Percentiles rank a stretch among this genome's conserved stretches.
phyloP scores from a whole-genome alignment of 2,329 filamentous ascomycete species.

The Aureobasidium leucospermi region DNA sequence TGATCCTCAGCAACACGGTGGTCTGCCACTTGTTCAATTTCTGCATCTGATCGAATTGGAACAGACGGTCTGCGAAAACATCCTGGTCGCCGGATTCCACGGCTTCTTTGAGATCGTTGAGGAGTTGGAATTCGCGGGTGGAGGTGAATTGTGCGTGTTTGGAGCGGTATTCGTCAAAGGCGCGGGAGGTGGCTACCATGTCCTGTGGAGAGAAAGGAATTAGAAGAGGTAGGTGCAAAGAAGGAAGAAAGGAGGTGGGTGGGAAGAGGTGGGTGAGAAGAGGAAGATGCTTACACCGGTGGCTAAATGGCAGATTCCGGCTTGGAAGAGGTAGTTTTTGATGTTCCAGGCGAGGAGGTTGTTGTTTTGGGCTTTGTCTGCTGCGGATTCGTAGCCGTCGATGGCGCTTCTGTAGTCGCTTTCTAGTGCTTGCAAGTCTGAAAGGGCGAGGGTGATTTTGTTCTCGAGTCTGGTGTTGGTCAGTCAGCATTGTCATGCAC shows the following conservation, averaged over 20 bases:
- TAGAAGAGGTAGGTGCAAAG: background rate
- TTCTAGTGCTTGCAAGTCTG: conserved; percentile 75
- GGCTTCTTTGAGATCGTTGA: conserved; percentile 67
- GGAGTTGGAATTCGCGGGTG: conserved; percentile 73
- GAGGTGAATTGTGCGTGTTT: conserved; percentile 68
- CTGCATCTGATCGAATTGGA: conserved; percentile 84
- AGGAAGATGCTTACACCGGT: conserved; percentile 36
- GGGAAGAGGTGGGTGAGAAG: background rate
- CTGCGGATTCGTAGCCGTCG: conserved; percentile 75
- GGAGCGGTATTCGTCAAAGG: conserved; percentile 74
- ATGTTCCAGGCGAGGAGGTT: conserved; percentile 90
- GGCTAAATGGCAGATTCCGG: conserved; percentile 80
- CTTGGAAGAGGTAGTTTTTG: conserved; percentile 93
- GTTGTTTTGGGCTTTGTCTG: conserved; percentile 68
- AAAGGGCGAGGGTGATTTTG: conserved; percentile 88
- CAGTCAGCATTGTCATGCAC: too few species aligned
- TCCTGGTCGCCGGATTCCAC: conserved; percentile 75
- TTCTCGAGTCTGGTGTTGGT: conserved; percentile 62
- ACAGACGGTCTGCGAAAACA: conserved; percentile 75
- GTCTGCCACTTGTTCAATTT: conserved; percentile 98
- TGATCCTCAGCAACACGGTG: conserved; percentile 70
- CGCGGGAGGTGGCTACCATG: conserved; percentile 68
- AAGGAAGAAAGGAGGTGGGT: background rate
- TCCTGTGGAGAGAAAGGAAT: conserved; percentile 42
- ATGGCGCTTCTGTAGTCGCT: conserved; percentile 80